Evolutionary conservation across 2,329 filamentous ascomycete genomes (phyloP), one percentile per base, ranked within the genome.

Genomic region (Magnaporthales sp.): DNA sequence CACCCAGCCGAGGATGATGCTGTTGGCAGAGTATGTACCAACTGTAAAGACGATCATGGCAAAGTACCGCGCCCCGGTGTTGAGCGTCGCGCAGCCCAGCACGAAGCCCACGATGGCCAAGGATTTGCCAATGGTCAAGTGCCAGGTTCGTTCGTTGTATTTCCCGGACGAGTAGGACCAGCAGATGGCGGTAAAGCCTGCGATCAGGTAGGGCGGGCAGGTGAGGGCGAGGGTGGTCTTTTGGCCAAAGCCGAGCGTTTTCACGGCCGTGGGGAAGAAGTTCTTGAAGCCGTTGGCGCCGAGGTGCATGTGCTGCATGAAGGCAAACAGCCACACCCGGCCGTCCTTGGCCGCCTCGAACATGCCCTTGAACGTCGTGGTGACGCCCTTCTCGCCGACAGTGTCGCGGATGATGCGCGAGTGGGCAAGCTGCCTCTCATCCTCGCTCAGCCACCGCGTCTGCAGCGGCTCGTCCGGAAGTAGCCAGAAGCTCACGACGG

Each of bases 1-100:
- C n/a, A 88, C 84, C 89, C 89, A 92, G 0, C 89, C 87, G 19
- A 92, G 79, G 24, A 90, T 87, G 70, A 91, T 88, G 1, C 85
- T 84, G 69, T 91, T 90, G 13, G 83, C 82, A 0, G 89, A 86
- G 72, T 91, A 92, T 74, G 80, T 77, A 29, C 79, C 79, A 0
- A 77, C 77, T 0, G 79, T 76, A 8, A 77, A 78, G 72, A 85
- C 70, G 67, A 80, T 84, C 1, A 82, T 79, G 2, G 79, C 81
- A 0, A 79, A 74, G 67, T 84, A 85, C n/a, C 81, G 56, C 27
- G 56, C 56, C 7, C 56, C 22, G 13, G 61, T 13, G 61, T 19
- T 22, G 4, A 62, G 29, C 61, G 61, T 62, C 19, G 27, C 29
- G 31, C 30, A 51, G 19, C 32, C 32, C 31, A 64, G 62, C 19